Base-by-base conservation (phyloP, 371 early-diverging fungal species). In the Circinella umbellata region DNA sequence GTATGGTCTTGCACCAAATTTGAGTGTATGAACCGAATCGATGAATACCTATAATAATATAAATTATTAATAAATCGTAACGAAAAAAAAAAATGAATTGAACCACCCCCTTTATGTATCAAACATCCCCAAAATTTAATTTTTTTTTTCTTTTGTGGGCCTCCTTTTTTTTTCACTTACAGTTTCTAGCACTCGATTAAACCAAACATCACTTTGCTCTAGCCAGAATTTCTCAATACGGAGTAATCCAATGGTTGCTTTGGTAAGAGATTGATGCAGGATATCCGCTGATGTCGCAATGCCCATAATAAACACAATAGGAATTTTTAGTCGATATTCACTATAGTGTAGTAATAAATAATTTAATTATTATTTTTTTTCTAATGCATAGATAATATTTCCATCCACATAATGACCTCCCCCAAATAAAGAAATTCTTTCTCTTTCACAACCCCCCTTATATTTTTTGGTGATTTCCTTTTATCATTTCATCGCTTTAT, bases 251-350 rank as follows among this genome's bases (percentile, higher is more conserved):
- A 95, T 81, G 3, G 86, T 89, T 4, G 90, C 79, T 53, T 90
- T 92, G 13, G 90, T 84, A 10, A 95, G 77, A 2, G 91, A 83
- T 76, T 96, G 94, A 66, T 94, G 93, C 14, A 96, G 57, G 15
- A 90, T 87, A 47, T 94, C 93, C n/a, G 88, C 85, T 3, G 94
- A 92, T 3, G 95, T 96, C 3, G 95, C 95, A 61, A 96, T 78
- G 18, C 95, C 95, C 72, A 96, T 78, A 0, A 96, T 70, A n/a
- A 95, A 79, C 1, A 93, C 88, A 68, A 96, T 88, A 6, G 96
- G 96, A 18, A 95, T 74, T 36, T 80, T 70, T 38, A 76, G 69
- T 68, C 87, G 84, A 77, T 93, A 92, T 64, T 90, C 87, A 75
- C 94, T 91, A 42, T 17, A 13, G 2, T 6, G n/a, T 4, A 27